Evolutionary conservation across 805 yeast species (phyloP), one percentile per base, ranked within the genome.

Genomic region (Kodamaea hsintzibuensis): DNA sequence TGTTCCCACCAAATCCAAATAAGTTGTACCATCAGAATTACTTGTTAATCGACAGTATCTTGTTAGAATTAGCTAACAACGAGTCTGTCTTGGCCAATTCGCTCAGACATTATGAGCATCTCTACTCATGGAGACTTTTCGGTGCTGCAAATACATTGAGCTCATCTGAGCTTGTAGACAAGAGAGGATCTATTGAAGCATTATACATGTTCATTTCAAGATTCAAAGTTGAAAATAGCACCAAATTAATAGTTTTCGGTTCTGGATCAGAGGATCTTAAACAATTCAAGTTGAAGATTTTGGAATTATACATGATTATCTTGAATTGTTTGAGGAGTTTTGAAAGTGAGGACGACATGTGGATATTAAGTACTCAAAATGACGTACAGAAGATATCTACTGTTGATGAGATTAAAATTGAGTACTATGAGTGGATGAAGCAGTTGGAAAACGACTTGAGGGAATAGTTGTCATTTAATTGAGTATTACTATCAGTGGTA

Each of bases 151-250:
- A 33, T 10, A 18, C 33, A 3, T 43, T 62, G 37, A 40, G 52
- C 3, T 49, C 62, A 5, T 54, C 52, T 16, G 55, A 59, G 22
- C 52, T 64, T 43, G 65, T 59, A 8, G 77, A 73, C 53, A 72
- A 67, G 51, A 70, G 87, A 52, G 83, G 82, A 2, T 73, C 79
- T 1, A 62, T 68, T 22, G 78, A 76, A 54, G 65, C 76, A 1
- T 66, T 76, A 47, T 76, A 75, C 55, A 57, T 58, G 50, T 76
- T 74, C 53, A 67, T 76, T 25, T 67, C 67, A 1, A 57, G 76
- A 33, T 76, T 74, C 62, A 71, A 62, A 49, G 48, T 47, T 30
- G 74, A 67, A 27, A 55, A 59, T 46, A 59, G 59, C 12, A 56
- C 55, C 13, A 57, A 65, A 33, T 54, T 62, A 16, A 49, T 56